Evolutionary conservation across 345 rosid species (phyloP).

Genomic region (Balakata baccata): DNA sequence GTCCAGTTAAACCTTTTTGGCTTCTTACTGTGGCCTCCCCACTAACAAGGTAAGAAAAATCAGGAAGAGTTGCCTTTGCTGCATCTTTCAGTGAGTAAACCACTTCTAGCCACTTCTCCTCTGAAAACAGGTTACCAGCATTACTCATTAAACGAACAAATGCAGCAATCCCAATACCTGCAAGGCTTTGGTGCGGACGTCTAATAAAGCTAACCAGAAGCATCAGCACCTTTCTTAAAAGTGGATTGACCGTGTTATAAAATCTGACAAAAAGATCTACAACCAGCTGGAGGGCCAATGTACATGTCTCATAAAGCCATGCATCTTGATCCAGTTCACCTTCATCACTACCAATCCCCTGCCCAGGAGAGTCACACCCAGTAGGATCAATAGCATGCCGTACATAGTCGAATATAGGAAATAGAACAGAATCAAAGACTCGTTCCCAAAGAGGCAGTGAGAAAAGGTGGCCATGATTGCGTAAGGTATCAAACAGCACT

Average conservation of each 20-base stretch:
- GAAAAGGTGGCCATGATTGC: constrained; percentile 93
- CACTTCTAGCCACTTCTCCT: constrained; percentile 93
- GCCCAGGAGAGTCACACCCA: constrained; percentile 61
- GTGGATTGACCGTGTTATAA: constrained; percentile 88
- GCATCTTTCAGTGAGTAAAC: constrained; percentile 84
- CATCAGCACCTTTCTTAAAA: constrained; percentile 67
- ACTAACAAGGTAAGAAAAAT: constrained; percentile 58
- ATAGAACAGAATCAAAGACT: constrained; percentile 83
- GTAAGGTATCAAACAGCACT: constrained; percentile 83
- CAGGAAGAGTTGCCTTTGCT: constrained; percentile 78
- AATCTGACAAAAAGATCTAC: constrained; percentile 98
- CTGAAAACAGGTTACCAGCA: constrained; percentile 81
- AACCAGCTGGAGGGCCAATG: constrained; percentile 94
- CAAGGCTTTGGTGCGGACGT: constrained; percentile 99
- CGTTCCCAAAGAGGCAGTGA: constrained; percentile 85
- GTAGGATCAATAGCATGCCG: constrained; percentile 98
- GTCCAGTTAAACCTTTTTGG: constrained; percentile 32
- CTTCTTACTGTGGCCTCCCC: constrained; percentile 42
- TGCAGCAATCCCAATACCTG: constrained; percentile 97
- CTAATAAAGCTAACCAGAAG: constrained; percentile 87
- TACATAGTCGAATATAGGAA: constrained; percentile 97
- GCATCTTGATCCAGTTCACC: constrained; percentile 93
- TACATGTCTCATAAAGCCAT: constrained; percentile 99
- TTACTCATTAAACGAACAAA: constrained; percentile 97
- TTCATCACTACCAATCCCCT: constrained; percentile 49